Evolutionary conservation across 495 filamentous ascomycete species (phyloP), one percentile per base, ranked within the genome.

Genomic region (Lichina pygmaea): DNA sequence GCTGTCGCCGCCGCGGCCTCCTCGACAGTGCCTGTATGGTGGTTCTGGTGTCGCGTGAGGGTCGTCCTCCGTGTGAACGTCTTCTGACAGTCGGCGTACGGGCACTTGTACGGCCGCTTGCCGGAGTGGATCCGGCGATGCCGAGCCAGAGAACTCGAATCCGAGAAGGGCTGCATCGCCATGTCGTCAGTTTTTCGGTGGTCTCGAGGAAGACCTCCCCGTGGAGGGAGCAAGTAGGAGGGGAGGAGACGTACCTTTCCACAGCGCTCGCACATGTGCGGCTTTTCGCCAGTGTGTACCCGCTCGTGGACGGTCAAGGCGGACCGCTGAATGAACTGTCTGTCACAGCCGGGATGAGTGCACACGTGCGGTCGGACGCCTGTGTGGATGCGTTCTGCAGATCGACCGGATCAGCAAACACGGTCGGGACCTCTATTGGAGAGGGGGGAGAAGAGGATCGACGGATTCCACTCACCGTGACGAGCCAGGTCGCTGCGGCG

Each of bases 301-400:
- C 89, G 77, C 50, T 77, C 73, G 59, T 97, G 89, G 5, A 97
- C 89, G 1, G 89, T 97, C 58, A 97, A 65, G 8, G 89, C 89
- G n/a, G 89, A 94, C 34, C 89, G 74, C 55, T 97, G 89, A 51
- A 97, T 97, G 57, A 97, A 97, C 54, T 86, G 85, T 57, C 95
- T 97, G 33, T 76, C 75, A 59, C 89, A 97, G 13, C 77, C 78
- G 37, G 78, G 78, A 57, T 73, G 78, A 50, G 93, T 86, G 59
- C 89, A 97, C 41, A 84, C 80, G 59, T 97, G 89, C 34, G 89
- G 89, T 36, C 91, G 68, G 40, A 86, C 66, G 11, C 91, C 91
- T 43, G 75, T 93, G 56, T 97, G 89, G 47, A 97, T 97, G 11
- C 89, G 78, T 61, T 97, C 89, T 95, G 53, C 15, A 30, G 33